phyloP scores from a whole-genome alignment of 2,329 filamentous ascomycete genomes.

The Volutella citrinella region DNA sequence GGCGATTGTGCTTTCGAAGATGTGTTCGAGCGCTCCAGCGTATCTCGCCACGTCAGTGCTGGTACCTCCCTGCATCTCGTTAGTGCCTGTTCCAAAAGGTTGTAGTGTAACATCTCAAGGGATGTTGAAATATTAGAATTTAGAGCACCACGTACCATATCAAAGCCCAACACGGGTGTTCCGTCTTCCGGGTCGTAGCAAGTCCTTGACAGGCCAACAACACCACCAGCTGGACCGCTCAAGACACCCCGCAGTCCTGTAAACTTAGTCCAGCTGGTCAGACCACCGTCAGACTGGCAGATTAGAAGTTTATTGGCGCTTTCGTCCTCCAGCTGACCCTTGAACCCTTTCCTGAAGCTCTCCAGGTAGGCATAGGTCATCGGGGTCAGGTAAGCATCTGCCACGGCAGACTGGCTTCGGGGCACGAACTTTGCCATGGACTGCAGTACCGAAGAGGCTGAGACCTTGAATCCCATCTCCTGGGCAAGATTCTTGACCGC shows the following conservation, averaged over 20 bases:
- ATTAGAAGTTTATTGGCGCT: slow-evolving; percentile 29
- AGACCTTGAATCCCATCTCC: slow-evolving; percentile 41
- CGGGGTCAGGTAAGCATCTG: slow-evolving; percentile 43
- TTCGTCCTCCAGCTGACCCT: slow-evolving; percentile 21
- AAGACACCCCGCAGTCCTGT: slow-evolving; percentile 24
- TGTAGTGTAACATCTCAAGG: neutral
- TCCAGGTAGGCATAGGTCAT: slow-evolving; percentile 36
- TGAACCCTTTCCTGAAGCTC: slow-evolving; percentile 26
- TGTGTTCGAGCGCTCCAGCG: slow-evolving; percentile 66
- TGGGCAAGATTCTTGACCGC: slow-evolving; percentile 33
- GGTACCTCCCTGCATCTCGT: slow-evolving; percentile 48
- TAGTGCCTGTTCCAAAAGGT: neutral
- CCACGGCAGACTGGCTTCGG: slow-evolving; percentile 40
- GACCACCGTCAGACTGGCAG: slow-evolving; percentile 25
- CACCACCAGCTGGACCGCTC: slow-evolving; percentile 27
- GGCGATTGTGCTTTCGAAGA: slow-evolving; percentile 69
- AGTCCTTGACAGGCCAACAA: slow-evolving; percentile 23
- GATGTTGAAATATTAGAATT: neutral
- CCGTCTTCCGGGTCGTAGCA: slow-evolving; percentile 23
- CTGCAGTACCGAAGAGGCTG: slow-evolving; percentile 34
- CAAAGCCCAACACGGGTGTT: slow-evolving; percentile 25
- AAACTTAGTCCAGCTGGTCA: slow-evolving; percentile 26
- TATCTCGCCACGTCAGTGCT: slow-evolving; percentile 71
- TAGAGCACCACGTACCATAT: slow-evolving; percentile 15
- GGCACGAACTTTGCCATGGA: slow-evolving; percentile 45